These are phyloP conservation scores for Trichocomaceae sp. DNA, from an alignment of 2,329 filamentous ascomycete species.

Conservation along the genomic window DNA sequence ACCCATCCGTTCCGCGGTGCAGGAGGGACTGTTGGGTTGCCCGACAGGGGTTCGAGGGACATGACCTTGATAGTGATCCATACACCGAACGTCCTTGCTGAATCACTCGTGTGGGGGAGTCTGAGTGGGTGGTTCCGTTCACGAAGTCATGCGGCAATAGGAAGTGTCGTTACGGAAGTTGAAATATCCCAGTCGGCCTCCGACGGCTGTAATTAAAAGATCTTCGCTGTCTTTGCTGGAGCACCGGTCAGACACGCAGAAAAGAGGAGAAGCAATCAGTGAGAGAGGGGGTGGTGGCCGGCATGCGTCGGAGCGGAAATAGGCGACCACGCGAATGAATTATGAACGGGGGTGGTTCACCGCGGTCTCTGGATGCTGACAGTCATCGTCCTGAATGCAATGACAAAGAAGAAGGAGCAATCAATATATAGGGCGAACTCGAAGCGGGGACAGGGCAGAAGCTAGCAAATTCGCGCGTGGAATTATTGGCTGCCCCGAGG, in stretches of 20 bases:
- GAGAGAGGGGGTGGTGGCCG: background rate
- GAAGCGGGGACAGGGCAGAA: background rate
- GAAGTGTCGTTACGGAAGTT: background rate
- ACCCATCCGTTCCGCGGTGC: conserved; percentile 41
- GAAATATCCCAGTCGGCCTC: background rate
- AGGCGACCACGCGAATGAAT: conserved; percentile 8
- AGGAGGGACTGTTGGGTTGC: conserved; percentile 28
- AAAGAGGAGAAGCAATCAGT: background rate
- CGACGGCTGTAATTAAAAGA: background rate
- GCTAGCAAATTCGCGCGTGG: background rate
- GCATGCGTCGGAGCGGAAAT: conserved; percentile 3
- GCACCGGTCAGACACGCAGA: background rate
- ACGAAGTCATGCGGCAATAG: conserved; percentile 3
- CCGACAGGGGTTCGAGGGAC: conserved; percentile 33
- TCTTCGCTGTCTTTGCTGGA: background rate
- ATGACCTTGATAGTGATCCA: conserved; percentile 33
- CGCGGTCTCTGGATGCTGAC: background rate
- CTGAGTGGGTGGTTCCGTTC: background rate
- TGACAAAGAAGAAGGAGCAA: background rate
- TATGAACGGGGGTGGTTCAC: background rate
- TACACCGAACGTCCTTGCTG: conserved; percentile 18
- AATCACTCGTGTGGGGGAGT: conserved; percentile 1
- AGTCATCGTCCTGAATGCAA: conserved; percentile 6
- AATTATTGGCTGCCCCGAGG: background rate
- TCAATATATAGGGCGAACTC: background rate